Percentiles rank a stretch among this genome's conserved stretches.
Conservation (phyloP, 768 basidiomycete genomes). For the Tulasnella sp. region DNA sequence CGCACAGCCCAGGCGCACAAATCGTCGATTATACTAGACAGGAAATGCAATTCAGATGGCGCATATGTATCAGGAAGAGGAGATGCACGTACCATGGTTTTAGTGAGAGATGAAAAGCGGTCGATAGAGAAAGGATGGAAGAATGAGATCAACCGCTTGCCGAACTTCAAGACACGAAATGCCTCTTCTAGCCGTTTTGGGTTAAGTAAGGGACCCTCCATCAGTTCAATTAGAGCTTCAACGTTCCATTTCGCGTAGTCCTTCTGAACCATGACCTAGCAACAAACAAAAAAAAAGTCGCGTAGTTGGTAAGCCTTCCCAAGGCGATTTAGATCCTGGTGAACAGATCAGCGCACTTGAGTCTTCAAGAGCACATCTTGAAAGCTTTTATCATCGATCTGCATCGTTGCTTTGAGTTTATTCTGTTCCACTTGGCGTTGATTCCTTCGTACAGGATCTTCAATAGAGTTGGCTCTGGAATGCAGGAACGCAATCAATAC, state of each 20-base stretch:
- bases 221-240: conserved; percentile 73
- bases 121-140: conserved; percentile 72
- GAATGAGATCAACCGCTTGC: conserved; percentile 84
- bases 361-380: conserved; percentile 76
- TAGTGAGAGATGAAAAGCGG: conserved; percentile 73
- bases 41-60: conserved; percentile 1
- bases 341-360: conserved; percentile 39
- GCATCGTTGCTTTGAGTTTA: conserved; percentile 80
- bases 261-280: conserved; percentile 72
- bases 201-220: conserved; percentile 87
- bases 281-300: background rate
- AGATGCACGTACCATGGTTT: conserved; percentile 40
- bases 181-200: conserved; percentile 91
- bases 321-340: background rate
- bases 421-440: conserved; percentile 86
- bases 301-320: background rate
- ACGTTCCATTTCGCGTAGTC: conserved; percentile 90
- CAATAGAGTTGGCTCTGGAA: conserved; percentile 38
- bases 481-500: conserved; percentile 32
- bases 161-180: conserved; percentile 78
- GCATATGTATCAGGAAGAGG: background rate
- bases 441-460: conserved; percentile 76
- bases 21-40: conserved; percentile 62
- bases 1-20: conserved; percentile 76
- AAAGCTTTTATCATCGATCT: conserved; percentile 92